Evolutionary conservation across 2,329 filamentous ascomycete species (phyloP), one percentile per base, ranked within the genome.

Genomic region (Diaporthe batatas): DNA sequence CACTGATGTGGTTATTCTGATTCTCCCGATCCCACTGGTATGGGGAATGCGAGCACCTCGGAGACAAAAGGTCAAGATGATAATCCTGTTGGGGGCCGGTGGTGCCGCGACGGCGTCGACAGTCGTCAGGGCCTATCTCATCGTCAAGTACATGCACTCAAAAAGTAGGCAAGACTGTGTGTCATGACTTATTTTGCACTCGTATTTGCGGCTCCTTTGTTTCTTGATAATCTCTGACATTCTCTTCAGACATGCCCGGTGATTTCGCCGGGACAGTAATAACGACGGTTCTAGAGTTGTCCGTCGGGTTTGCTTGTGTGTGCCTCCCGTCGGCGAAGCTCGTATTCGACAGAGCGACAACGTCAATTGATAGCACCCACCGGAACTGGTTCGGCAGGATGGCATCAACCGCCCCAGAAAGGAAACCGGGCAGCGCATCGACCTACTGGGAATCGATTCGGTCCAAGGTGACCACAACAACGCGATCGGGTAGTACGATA

Each of bases 1-100:
- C 4, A 81, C 79, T 25, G 82, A 83, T 62, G 68, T 80, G 21
- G 75, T 80, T 32, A 80, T 83, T 8, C 75, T 83, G n/a, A 34
- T 81, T 16, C 64, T 83, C 14, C 82, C 82, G 1, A 77, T 82
- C 14, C 78, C 80, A 0, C 65, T 83, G 59, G 78, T 79, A 1
- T 81, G 80, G 70, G 75, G 71, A 2, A 71, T 83, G 55, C 76
- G 78, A 25, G 75, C 81, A 68, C 75, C 78, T 0, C 49, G 76
- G 36, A 69, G 65, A 14, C 80, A 80, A 67, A 82, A 82, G 73
- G 21, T 81, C 8, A 82, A 80, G 69, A 78, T 82, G 51, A 74
- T 76, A 10, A 71, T 76, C 25, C 76, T 82, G 72, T 76, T 82
- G 2, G 77, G 79, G 6, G 78, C 79, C 0, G 80, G 80, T 1